Base-by-base conservation (phyloP, 305 asterid species). In the Fraxinus baroniana region DNA sequence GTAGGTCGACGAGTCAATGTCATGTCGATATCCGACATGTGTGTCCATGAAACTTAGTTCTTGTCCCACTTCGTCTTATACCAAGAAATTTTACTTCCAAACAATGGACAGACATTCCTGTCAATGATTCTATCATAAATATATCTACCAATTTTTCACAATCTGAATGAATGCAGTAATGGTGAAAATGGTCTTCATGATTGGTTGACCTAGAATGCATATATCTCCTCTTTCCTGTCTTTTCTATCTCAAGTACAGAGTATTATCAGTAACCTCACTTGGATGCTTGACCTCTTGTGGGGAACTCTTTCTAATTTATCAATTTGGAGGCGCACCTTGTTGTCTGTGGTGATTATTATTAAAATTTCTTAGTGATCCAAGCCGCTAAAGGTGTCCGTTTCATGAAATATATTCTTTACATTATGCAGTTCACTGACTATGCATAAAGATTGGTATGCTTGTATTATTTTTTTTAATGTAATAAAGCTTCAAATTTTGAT, bases 401-500 rank as follows among this genome's bases (percentile, higher is more conserved):
- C 24, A 76, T 82, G 73, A 66, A 44, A 36, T 37, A 49, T 78
- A 49, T 66, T 60, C 74, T 66, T 66, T 28, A 66, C 36, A 12
- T 76, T 76, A 8, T 81, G 28, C 77, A 33, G 79, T 77, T 15
- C 44, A 39, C n/a, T 79, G 80, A 76, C 24, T 26, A 70, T 30
- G 66, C 41, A 36, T 15, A 52, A 74, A 60, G 33, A 52, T 78
- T 3, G 66, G 33, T 26, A 78, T 32, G 74, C 35, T 13, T 44
- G 60, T 41, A 49, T 41, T 81, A 33, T 79, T 22, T 6, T 36
- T 36, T 36, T 6, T 41, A 76, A 49, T 62, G 33, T 78, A 78
- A 81, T 30, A 35, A 55, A 74, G 83, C 77, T 78, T 80, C 24
- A 44, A 73, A 73, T 32, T 68, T 74, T 18, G 68, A 64, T 83